phyloP scores from a whole-genome alignment of 257 asterid species.

The Solanum gracilifrons region DNA sequence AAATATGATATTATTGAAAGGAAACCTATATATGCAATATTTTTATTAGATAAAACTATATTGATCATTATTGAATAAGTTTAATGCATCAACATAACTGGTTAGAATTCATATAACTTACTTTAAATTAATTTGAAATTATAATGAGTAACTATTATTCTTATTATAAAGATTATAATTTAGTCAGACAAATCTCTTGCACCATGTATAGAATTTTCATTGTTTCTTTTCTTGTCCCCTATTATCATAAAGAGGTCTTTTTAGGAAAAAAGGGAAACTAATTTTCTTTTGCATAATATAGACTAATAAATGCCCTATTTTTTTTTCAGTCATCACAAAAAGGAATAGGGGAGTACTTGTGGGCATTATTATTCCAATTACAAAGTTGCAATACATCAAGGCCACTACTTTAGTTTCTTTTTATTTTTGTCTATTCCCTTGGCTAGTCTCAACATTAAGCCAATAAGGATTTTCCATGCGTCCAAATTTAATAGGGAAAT shows the following conservation, averaged over 20 bases:
- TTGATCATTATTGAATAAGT: neutral
- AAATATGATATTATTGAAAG: too few species aligned
- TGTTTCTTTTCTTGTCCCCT: neutral
- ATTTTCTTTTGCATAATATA: neutral
- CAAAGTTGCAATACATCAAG: neutral
- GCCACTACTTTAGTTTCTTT: neutral
- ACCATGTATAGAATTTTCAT: neutral
- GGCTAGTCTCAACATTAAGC: neutral
- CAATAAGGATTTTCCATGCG: neutral
- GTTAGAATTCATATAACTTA: neutral
- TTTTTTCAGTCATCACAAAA: neutral
- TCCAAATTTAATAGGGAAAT: neutral
- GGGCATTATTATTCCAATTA: neutral
- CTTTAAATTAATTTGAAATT: neutral
- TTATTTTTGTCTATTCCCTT: neutral
- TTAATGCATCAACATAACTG: neutral
- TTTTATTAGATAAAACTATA: neutral
- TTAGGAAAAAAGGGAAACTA: neutral
- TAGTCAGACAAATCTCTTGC: neutral
- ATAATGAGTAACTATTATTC: neutral
- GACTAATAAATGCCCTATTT: neutral
- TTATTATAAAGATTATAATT: neutral
- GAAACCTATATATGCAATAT: neutral
- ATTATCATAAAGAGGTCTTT: neutral
- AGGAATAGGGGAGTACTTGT: neutral